Evolutionary conservation across 2,329 filamentous ascomycete genomes (phyloP).

Genomic region (Purpureocillium lavendulum): DNA sequence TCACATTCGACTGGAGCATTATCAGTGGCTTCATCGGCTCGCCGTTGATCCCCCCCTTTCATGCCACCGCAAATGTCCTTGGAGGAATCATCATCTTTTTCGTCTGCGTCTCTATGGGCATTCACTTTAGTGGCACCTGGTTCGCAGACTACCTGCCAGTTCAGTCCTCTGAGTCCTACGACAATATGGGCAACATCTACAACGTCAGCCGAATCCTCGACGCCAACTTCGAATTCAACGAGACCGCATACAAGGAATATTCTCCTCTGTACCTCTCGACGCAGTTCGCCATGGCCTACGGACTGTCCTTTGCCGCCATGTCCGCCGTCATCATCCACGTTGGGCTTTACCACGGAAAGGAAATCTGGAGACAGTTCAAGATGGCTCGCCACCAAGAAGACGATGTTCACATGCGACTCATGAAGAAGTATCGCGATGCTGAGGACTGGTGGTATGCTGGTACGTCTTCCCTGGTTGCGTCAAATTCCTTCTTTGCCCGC

Average conservation of each 20-base stretch:
- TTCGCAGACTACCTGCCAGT: conserved; percentile 54
- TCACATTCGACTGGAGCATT: conserved; percentile 48
- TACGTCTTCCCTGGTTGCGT: conserved; percentile 28
- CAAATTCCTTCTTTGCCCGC: no score
- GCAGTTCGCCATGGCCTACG: conserved; percentile 53
- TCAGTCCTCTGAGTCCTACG: conserved; percentile 51
- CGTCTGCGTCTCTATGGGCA: conserved; percentile 46
- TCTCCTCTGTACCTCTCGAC: conserved; percentile 58
- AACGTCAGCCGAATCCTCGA: conserved; percentile 53
- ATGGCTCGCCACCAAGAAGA: conserved; percentile 48
- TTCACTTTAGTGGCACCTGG: conserved; percentile 50
- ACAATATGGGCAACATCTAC: conserved; percentile 54
- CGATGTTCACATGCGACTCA: conserved; percentile 51
- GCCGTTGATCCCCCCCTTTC: conserved; percentile 44
- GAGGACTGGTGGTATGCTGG: conserved; percentile 52
- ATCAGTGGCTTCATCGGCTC: conserved; percentile 40
- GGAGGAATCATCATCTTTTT: conserved; percentile 47
- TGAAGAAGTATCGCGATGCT: conserved; percentile 53
- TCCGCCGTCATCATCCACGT: conserved; percentile 52
- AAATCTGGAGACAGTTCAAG: conserved; percentile 47
- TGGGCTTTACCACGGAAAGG: conserved; percentile 43
- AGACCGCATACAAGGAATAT: conserved; percentile 52
- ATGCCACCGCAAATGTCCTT: conserved; percentile 47
- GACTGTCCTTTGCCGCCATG: conserved; percentile 59
- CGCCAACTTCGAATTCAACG: conserved; percentile 47